Conservation (phyloP, 805 yeast species). For the Zygoascus tannicola region DNA sequence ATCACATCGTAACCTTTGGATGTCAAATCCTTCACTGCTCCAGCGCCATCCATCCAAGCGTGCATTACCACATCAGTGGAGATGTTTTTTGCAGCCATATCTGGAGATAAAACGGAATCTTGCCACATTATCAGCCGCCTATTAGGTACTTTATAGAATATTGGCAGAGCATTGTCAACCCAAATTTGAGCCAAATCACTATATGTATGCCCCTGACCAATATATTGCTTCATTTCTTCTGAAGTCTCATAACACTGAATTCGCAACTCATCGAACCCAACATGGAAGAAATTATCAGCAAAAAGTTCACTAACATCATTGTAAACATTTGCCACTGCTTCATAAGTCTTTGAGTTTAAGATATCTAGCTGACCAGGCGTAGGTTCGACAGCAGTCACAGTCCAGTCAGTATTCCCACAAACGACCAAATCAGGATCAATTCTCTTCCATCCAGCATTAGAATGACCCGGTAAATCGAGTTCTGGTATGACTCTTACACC, state of each 20-base stretch:
- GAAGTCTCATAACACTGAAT: constrained; percentile 28
- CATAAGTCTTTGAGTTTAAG: constrained; percentile 25
- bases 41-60: constrained; percentile 25
- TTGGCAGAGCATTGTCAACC: constrained; percentile 30
- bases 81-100: constrained; percentile 22
- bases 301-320: constrained; percentile 28
- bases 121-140: constrained; percentile 35
- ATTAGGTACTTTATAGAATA: constrained; percentile 20
- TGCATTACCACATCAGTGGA: constrained; percentile 31
- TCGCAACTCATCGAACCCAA: constrained; percentile 33
- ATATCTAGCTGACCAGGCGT: constrained; percentile 35
- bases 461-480: constrained; percentile 35
- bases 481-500: constrained; percentile 36
- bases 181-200: constrained; percentile 29
- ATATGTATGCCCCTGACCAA: constrained; percentile 20
- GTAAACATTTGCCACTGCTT: constrained; percentile 27
- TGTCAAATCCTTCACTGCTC: constrained; percentile 24
- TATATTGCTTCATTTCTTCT: constrained; percentile 22
- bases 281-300: constrained; percentile 31
- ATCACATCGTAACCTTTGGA: constrained; percentile 32
- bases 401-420: constrained; percentile 26
- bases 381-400: constrained; percentile 29
- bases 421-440: constrained; percentile 26
- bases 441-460: constrained; percentile 31
- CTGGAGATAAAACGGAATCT: constrained; percentile 25